Evolutionary conservation across 1,284 basidiomycete genomes (phyloP), one percentile per base, ranked within the genome.

Genomic region (Volvariella volvacea): DNA sequence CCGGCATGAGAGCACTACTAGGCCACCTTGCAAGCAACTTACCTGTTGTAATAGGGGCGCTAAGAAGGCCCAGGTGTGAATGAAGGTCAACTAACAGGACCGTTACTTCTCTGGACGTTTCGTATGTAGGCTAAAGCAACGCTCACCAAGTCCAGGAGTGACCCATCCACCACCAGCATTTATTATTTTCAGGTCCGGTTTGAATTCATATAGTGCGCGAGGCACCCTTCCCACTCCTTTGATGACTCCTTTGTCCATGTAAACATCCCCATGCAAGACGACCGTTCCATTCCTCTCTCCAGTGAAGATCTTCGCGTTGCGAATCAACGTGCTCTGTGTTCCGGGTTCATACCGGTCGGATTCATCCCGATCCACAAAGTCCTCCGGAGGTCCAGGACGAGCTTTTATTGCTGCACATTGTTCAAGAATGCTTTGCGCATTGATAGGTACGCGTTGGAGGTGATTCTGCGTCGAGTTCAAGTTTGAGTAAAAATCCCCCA

Each of bases 221-320:
- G 73, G 68, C 40, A 80, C 64, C 44, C 70, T 66, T n/a, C 80
- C 81, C 42, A 83, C 62, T 1, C 65, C 68, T 54, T 70, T 74
- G 43, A 85, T 62, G 19, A 83, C 63, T 4, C 80, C 82, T 34
- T 73, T 70, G 52, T 80, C 73, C 34, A 85, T 60, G 19, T 79
- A 61, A 37, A 84, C 58, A 52, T 82, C 79, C 3, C 79, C 83
- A 21, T 72, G 63, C 15, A 88, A 59, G 30, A 87, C 64, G 52
- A 85, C 78, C 15, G 72, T 74, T 3, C 81, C 83, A 42, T 81
- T 76, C 28, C 79, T 62, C 38, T 73, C 74, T 15, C 89, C 89
- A 0, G 87, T 91, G 74, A 90, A 89, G 15, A 95, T 72, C 0
- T 78, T 81, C 1, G 80, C 88, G 59, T 94, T 92, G 58, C 73